These are phyloP conservation scores for Lathyrus sativus DNA, from an alignment of 306 rosid species.

Conservation along the genomic window DNA sequence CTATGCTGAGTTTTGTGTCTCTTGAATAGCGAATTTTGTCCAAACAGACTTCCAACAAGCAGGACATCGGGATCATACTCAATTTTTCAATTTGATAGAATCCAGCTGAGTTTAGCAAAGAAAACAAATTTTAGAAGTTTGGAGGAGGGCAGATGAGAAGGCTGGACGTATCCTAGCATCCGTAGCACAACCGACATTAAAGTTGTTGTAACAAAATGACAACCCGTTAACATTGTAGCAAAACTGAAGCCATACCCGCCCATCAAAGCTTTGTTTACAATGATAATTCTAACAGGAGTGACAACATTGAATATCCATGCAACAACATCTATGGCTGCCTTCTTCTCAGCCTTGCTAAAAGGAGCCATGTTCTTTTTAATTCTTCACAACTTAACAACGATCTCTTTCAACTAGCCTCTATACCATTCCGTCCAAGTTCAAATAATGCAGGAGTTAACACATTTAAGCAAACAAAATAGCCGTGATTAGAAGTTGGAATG, in stretches of 20 bases:
- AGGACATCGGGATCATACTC: conserved; percentile 89
- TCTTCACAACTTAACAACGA: conserved; percentile 30
- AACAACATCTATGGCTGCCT: conserved; percentile 75
- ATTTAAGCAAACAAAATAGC: conserved; percentile 34
- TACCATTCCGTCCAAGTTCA: conserved; percentile 24
- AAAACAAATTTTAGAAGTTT: conserved; percentile 83
- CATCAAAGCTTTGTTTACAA: conserved; percentile 91
- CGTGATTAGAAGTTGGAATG: conserved; percentile 26
- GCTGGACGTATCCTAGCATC: conserved; percentile 76
- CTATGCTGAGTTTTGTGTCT: conserved; percentile 83
- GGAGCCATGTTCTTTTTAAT: conserved; percentile 54
- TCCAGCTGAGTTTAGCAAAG: conserved; percentile 91
- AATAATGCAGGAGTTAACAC: too few species aligned
- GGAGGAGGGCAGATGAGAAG: conserved; percentile 72
- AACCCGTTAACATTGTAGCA: conserved; percentile 92
- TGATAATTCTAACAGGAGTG: conserved; percentile 83
- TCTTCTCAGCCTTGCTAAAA: conserved; percentile 69
- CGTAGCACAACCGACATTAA: conserved; percentile 66
- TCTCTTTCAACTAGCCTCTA: conserved; percentile 41
- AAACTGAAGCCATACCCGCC: conserved; percentile 85
- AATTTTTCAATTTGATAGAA: conserved; percentile 93
- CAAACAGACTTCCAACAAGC: conserved; percentile 74
- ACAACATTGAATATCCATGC: conserved; percentile 94
- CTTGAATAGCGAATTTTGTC: conserved; percentile 85
- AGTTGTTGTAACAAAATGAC: conserved; percentile 77